Percentiles rank a stretch among this genome's conserved stretches.
Conservation (phyloP, 495 filamentous ascomycete species). For the Neurospora sp. region DNA sequence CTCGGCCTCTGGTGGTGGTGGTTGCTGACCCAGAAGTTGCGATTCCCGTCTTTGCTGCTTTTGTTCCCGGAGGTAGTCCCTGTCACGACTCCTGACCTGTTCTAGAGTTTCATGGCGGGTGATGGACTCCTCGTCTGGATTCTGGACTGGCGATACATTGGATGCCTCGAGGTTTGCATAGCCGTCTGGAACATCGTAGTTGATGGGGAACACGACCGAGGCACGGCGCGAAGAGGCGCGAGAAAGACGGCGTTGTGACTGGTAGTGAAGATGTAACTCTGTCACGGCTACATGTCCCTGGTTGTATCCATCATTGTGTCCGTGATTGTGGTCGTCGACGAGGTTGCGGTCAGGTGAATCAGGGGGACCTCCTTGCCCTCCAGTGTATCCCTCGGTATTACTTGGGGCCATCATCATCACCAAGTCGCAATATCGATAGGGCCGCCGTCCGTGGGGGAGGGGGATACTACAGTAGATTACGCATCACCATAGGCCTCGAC, state of each 20-base stretch:
- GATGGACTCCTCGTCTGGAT: slow-evolving; percentile 28
- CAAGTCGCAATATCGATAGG: background rate
- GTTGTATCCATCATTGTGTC: background rate
- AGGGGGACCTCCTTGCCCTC: background rate
- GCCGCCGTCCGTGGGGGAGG: background rate
- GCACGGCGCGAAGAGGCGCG: background rate
- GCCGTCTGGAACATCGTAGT: slow-evolving; percentile 36
- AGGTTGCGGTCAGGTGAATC: background rate
- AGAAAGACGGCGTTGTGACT: background rate
- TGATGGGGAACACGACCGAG: slow-evolving; percentile 7
- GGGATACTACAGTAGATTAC: background rate
- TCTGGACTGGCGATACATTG: slow-evolving; percentile 34
- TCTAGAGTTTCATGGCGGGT: slow-evolving; percentile 21
- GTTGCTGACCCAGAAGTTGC: background rate
- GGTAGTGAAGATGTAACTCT: background rate
- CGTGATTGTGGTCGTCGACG: background rate
- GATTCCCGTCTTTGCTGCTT: background rate
- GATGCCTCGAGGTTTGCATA: slow-evolving; percentile 42
- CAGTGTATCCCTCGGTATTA: background rate
- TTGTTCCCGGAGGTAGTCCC: slow-evolving; percentile 10
- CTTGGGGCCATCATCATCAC: background rate
- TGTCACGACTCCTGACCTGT: slow-evolving; percentile 14
- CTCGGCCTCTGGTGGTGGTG: slow-evolving; percentile 2
- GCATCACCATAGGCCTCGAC: background rate
- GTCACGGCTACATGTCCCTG: background rate